Base-by-base conservation (phyloP, 2,329 filamentous ascomycete genomes). In the Davidsoniella neocaledoniae region DNA sequence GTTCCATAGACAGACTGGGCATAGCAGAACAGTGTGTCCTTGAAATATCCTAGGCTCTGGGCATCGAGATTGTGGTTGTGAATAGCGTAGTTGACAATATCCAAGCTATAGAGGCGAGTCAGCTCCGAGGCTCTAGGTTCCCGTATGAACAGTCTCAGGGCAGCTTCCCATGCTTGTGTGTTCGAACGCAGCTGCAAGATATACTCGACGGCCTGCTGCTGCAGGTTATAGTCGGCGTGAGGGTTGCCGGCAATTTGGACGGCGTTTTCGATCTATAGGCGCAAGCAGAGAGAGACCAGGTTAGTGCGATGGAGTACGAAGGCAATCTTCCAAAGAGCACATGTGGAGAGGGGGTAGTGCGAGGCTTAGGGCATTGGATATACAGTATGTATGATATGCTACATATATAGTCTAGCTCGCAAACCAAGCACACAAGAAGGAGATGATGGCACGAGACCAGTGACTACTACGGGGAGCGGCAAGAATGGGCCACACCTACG, bases 221-320 rank as follows among this genome's bases (percentile, higher is more conserved):
- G 87, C 61, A 93, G 73, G 56, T 71, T 67, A 60, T 76, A 79
- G 65, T 88, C 79, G 59, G 86, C 83, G 59, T 74, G 68, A 53
- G 86, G 85, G 66, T 90, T 81, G 70, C 81, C 91, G 66, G 86
- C 86, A 68, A 96, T 93, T 66, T 91, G 79, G 69, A 96, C 91
- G 66, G 91, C 91, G 69, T 86, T 90, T 69, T 91, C 84, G 65
- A 95, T 81, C 86, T 95, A 61, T 14, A 45, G 14, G 10, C 26
- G 14, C 8, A 29, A 37, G 12, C 39, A 10, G 44, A 37, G 17
- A 51, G 43, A 25, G 10, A 39, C 23, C 12, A 12, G 17, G 26
- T 23, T 29, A 33, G 14, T 6, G 21, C 26, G n/a, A 16, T 42
- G 3, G 21, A 25, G 26, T 33, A 45, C 25, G n/a, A 45, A 17